A percentile compares a stretch with the other conserved stretches of the same genome.
Conservation (phyloP, 352 stramenopile genomes). For the Globisporangium iwayamae region DNA sequence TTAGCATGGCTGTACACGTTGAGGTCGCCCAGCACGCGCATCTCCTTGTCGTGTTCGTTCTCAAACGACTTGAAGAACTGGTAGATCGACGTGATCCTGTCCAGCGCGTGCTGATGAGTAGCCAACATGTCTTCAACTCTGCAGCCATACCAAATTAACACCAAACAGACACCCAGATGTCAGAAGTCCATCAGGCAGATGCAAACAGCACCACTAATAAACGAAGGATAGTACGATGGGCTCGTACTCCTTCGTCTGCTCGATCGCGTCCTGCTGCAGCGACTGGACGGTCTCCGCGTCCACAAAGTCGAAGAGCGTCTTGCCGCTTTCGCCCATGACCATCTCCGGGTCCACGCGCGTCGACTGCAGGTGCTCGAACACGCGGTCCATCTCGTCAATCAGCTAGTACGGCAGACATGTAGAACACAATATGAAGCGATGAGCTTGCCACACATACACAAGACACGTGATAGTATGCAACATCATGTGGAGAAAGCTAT, state of each 20-base stretch:
- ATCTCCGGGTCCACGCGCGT: conserved; percentile 52
- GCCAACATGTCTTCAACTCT: conserved; percentile 70
- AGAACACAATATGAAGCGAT: background rate
- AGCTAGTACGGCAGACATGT: conserved; percentile 30
- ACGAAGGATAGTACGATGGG: background rate
- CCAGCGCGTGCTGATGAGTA: conserved; percentile 57
- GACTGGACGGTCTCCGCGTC: conserved; percentile 78
- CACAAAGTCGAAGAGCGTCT: conserved; percentile 85
- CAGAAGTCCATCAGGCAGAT: background rate
- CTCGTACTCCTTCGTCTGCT: conserved; percentile 66
- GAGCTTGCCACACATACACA: background rate
- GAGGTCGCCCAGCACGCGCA: conserved; percentile 22
- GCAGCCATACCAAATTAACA: background rate
- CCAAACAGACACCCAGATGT: background rate
- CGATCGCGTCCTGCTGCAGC: conserved; percentile 68
- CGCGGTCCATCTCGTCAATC: conserved; percentile 64
- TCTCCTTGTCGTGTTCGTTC: conserved; percentile 27
- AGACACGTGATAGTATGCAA: too few relatives aligned
- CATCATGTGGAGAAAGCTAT: too few relatives aligned
- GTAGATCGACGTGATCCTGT: conserved; percentile 58
- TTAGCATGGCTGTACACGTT: background rate
- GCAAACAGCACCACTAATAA: background rate
- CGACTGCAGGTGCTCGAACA: conserved; percentile 63
- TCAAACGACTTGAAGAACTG: conserved; percentile 65
- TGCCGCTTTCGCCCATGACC: conserved; percentile 44